Conservation (phyloP, 2,329 filamentous ascomycete genomes). For the Xylariaceae sp. region DNA sequence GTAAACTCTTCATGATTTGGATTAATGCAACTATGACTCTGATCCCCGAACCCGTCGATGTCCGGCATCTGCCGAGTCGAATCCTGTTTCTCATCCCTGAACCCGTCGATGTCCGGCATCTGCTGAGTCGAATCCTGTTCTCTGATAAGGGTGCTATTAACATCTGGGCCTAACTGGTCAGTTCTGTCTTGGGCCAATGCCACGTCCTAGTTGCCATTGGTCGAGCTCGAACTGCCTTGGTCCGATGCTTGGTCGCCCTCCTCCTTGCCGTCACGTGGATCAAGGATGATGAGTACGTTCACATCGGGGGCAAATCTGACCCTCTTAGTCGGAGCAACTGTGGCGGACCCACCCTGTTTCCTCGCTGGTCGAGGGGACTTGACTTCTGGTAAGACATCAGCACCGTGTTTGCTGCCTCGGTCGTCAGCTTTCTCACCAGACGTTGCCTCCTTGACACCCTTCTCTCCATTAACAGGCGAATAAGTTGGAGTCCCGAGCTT, state of each 20-base stretch:
- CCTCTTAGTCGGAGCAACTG: constrained; percentile 5
- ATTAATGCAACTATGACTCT: too few relatives aligned
- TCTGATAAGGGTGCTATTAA: too few relatives aligned
- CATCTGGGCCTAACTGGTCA: not conserved
- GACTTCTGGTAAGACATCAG: not conserved
- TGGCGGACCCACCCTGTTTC: not conserved
- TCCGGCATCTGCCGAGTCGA: too few relatives aligned
- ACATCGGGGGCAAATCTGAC: constrained; percentile 1
- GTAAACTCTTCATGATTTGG: not conserved
- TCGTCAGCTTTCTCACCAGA: not conserved
- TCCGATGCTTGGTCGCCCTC: not conserved
- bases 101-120: too few relatives aligned
- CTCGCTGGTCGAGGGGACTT: not conserved
- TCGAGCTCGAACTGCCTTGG: constrained; percentile 6
- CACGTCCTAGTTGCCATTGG: constrained; percentile 23
- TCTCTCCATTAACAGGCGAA: too few relatives aligned
- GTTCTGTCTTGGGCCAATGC: constrained; percentile 13
- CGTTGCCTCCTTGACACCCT: too few relatives aligned
- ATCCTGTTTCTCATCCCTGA: too few relatives aligned
- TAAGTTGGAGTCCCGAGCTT: too few relatives aligned
- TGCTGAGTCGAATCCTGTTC: too few relatives aligned
- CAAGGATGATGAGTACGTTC: not conserved
- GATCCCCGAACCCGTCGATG: too few relatives aligned
- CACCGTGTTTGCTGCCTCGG: not conserved
- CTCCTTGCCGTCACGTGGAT: not conserved